Evolutionary conservation across 257 asterid genomes (phyloP), one percentile per base, ranked within the genome.

Genomic region (Nicotiana tabacum): DNA sequence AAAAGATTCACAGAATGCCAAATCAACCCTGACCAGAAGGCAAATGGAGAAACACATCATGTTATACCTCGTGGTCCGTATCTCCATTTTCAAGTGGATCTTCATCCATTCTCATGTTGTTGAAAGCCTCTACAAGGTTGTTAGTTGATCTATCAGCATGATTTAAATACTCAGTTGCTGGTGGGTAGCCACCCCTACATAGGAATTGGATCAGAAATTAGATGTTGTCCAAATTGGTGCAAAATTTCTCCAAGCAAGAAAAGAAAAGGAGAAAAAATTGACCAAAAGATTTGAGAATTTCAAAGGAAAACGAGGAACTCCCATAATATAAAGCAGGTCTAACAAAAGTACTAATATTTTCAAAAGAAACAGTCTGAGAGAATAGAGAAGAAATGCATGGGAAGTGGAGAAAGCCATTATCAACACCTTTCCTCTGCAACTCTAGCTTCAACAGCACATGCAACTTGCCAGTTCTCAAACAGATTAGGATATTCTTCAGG

Each of bases 381-480:
- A 74, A 60, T 6, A 24, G 4, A 29, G 17, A 76, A 51, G 80
- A 76, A 76, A 51, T 51, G 65, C 80, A 76, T 27, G 27, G 66
- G 65, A 77, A 76, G 53, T 15, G 35, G 77, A 80, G 62, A 66
- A 66, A 46, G 61, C 43, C 64, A 58, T 16, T 58, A 12, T 58
- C 62, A 57, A 65, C 16, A 87, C 83, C 91, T 91, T 77, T 95
- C 77, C 83, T 89, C 97, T 18, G 92, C 89, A 86, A 72, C 87
- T 87, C 88, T 93, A 82, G 92, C 81, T 90, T 95, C 98, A 77
- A 93, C 93, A 76, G 89, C 88, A 86, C 93, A 95, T 29, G 98
- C 98, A 66, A 95, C 88, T 91, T 95, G 98, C 98, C 98, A 95
- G 77, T 93, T 94, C 51, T 95, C 98, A 82, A 95, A 95, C 86